Evolutionary conservation across 2,329 filamentous ascomycete species (phyloP).

Genomic region (Colletotrichum karsti): DNA sequence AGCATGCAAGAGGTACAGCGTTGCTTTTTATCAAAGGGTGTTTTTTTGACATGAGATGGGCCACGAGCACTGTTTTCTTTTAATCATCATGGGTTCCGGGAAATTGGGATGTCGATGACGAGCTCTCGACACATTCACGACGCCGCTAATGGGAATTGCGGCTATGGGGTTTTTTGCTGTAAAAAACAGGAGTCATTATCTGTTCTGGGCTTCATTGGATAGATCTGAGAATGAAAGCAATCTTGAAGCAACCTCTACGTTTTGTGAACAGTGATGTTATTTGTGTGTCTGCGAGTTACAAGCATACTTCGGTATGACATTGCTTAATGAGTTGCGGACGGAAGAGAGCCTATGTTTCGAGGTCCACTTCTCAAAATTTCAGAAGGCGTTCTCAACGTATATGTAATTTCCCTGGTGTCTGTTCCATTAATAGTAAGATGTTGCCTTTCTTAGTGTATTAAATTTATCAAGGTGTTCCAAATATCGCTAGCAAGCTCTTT

Average conservation of each 20-base stretch:
- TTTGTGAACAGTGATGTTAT: background rate
- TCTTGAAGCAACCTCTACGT: background rate
- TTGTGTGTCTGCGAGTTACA: too few species aligned
- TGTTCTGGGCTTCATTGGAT: slow-evolving; percentile 14
- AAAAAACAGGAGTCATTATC: slow-evolving; percentile 18
- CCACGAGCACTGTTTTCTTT: background rate
- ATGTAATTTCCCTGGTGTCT: too few species aligned
- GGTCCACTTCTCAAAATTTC: too few species aligned
- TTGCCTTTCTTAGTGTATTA: too few species aligned
- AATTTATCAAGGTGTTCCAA: too few species aligned
- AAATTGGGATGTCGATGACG: slow-evolving; percentile 22
- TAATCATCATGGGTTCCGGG: slow-evolving; percentile 15
- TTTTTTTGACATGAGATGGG: background rate
- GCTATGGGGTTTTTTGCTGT: background rate
- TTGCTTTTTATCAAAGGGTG: slow-evolving; percentile 7
- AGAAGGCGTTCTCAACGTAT: too few species aligned
- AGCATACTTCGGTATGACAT: too few species aligned
- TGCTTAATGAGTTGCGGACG: too few species aligned
- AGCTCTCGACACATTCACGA: slow-evolving; percentile 15
- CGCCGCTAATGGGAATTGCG: background rate
- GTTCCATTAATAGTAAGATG: too few species aligned
- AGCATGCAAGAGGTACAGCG: background rate
- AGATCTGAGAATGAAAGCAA: slow-evolving; percentile 13
- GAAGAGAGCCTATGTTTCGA: too few species aligned
- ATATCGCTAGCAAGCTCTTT: too few species aligned